A percentile compares a stretch with the other conserved stretches of the same genome.
phyloP scores from a whole-genome alignment of 495 filamentous ascomycete genomes.

The Glarea lozoyensis region DNA sequence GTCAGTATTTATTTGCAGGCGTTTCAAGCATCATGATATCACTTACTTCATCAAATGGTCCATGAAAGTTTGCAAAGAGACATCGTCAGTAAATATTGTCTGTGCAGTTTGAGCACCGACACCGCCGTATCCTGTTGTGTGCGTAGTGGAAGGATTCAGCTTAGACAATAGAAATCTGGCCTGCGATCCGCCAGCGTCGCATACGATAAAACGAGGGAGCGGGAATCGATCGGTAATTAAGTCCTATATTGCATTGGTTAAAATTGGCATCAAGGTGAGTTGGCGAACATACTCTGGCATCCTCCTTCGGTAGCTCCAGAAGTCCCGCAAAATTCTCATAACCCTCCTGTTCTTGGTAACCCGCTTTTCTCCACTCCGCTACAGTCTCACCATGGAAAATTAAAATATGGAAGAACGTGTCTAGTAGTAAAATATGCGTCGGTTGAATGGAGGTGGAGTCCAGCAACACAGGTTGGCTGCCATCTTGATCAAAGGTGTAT shows the following conservation, averaged over 20 bases:
- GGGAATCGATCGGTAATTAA: constrained; percentile 97
- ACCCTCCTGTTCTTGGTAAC: constrained; percentile 96
- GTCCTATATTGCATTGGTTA: constrained; percentile 50
- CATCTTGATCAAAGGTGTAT: constrained; percentile 93
- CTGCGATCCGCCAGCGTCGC: constrained; percentile 95
- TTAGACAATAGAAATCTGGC: constrained; percentile 96
- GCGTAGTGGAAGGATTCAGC: constrained; percentile 97
- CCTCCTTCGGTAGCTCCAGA: constrained; percentile 93
- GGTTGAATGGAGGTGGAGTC: constrained; percentile 96
- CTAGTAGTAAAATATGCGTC: constrained; percentile 86
- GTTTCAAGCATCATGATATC: constrained; percentile 6
- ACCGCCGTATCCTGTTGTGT: constrained; percentile 89
- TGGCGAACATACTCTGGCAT: constrained; percentile 65
- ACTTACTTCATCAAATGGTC: constrained; percentile 98
- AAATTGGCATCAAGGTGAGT: constrained; percentile 1
- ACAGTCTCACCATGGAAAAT: constrained; percentile 99
- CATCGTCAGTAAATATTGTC: constrained; percentile 99
- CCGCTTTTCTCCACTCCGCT: constrained; percentile 96
- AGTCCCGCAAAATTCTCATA: constrained; percentile 93
- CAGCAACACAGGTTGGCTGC: constrained; percentile 79
- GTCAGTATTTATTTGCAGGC: neutral
- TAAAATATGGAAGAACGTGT: constrained; percentile 99
- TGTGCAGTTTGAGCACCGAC: constrained; percentile 79
- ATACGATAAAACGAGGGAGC: constrained; percentile 96
- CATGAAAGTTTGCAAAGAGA: constrained; percentile 98